Evolutionary conservation across 176 grass and related monocot species (phyloP).

Genomic region (Oryza rufipogon): DNA sequence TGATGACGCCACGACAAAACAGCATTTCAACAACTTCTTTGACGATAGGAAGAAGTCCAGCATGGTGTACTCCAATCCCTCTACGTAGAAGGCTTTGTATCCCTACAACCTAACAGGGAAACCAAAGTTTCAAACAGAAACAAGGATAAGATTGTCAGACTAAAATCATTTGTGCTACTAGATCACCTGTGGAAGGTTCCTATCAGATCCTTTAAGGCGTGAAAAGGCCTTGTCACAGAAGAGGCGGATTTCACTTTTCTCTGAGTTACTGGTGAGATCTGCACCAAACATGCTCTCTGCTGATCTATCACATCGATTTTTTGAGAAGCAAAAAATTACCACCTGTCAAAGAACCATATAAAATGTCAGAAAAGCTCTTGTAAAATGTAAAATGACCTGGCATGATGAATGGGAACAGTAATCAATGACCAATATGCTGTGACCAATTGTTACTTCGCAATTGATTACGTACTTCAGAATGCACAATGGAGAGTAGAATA

Average conservation of each 20-base stretch:
- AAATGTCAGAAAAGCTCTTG: constrained; percentile 31
- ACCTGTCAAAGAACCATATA: constrained; percentile 55
- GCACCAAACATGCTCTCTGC: constrained; percentile 80
- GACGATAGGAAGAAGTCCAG: constrained; percentile 97
- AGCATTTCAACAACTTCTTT: constrained; percentile 99
- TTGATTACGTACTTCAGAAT: constrained; percentile 21
- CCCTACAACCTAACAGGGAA: constrained; percentile 65
- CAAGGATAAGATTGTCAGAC: constrained; percentile 21
- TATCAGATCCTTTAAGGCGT: constrained; percentile 94
- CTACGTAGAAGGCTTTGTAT: constrained; percentile 83
- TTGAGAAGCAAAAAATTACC: constrained; percentile 98
- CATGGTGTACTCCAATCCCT: constrained; percentile 95
- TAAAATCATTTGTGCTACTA: constrained; percentile 15
- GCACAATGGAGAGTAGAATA: constrained; percentile 27
- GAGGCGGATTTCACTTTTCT: constrained; percentile 97
- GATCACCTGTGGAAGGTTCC: constrained; percentile 87
- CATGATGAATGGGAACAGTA: constrained; percentile 15
- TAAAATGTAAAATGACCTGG: constrained; percentile 32
- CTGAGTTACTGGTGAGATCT: constrained; percentile 83
- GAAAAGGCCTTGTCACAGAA: constrained; percentile 99
- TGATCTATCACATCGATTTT: constrained; percentile 91
- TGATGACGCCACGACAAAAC: constrained; percentile 92
- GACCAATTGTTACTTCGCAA: constrained; percentile 13
- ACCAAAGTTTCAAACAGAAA: constrained; percentile 28
- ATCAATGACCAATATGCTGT: constrained; percentile 19